Conservation (phyloP, 2,329 filamentous ascomycete genomes). For the Trichoderma koningiopsis region DNA sequence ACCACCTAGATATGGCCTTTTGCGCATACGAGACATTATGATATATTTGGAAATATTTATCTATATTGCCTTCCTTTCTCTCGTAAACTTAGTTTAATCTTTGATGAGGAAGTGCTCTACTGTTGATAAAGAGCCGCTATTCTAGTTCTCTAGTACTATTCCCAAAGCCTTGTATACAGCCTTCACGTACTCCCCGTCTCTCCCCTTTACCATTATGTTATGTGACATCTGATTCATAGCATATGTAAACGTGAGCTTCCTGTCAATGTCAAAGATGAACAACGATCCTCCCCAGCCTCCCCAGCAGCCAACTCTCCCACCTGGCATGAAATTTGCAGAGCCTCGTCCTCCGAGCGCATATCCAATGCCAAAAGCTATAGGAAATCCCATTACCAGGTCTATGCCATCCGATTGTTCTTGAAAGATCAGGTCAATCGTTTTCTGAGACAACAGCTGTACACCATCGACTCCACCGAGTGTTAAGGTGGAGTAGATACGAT, state of each 20-base stretch:
- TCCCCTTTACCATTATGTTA: not conserved
- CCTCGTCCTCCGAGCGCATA: conserved; percentile 29
- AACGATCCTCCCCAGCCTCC: conserved; percentile 50
- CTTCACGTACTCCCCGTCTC: not conserved
- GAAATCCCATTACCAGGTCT: conserved; percentile 43
- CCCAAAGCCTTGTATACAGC: conserved; percentile 18
- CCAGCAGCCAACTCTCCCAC: conserved; percentile 44
- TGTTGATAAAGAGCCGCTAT: not conserved
- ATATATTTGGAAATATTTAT: not conserved
- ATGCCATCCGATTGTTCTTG: conserved; percentile 45
- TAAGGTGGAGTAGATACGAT: conserved; percentile 42
- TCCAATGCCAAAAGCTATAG: conserved; percentile 47
- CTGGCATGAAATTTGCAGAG: conserved; percentile 27
- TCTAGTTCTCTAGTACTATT: not conserved
- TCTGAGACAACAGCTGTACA: conserved; percentile 41
- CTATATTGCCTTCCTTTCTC: too few species aligned
- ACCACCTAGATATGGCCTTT: not conserved
- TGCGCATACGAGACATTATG: not conserved
- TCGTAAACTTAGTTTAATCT: too few species aligned
- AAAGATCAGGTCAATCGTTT: conserved; percentile 49
- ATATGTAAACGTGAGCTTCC: conserved; percentile 47
- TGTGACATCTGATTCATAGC: conserved; percentile 38
- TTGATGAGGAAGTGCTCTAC: not conserved
- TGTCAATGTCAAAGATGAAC: conserved; percentile 46
- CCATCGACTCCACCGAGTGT: conserved; percentile 30